Conservation (phyloP, 306 rosid genomes). For the Prunus persica region Prunus_persica_NCBIv2 NC_034016.1:14342501-14343000, state of each 20-base stretch:
- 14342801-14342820: neutral
- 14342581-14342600: neutral
- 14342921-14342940: too few species aligned
- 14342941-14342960: too few species aligned
- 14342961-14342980: too few species aligned
- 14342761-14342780: neutral
- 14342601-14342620: neutral
- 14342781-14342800: neutral
- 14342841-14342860: too few species aligned
- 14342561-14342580: slow-evolving; percentile 16
- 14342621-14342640: neutral
- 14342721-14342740: neutral
- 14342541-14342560: neutral
- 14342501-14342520: slow-evolving; percentile 37
- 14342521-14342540: neutral
- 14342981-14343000: too few species aligned
- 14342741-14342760: neutral
- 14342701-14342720: neutral
- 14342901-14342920: too few species aligned
- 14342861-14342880: too few species aligned
- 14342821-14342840: neutral
- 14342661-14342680: neutral
- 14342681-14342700: neutral
- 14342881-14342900: too few species aligned
- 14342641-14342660: neutral